Conservation (phyloP, 441 rosid species). For the Breynia disticha region DNA sequence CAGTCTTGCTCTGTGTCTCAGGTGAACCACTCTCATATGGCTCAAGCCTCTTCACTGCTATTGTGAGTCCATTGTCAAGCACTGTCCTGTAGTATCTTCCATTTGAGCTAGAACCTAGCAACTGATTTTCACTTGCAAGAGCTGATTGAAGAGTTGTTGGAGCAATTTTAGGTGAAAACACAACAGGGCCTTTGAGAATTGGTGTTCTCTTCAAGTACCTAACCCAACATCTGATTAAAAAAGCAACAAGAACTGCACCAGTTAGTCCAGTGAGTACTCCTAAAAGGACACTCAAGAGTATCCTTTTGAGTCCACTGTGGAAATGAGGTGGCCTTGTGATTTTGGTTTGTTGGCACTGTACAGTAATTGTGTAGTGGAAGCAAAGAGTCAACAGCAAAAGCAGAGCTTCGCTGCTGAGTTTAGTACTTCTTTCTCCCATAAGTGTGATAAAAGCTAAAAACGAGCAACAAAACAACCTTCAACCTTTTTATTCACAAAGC, state of each 20-base stretch:
- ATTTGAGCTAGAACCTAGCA: slow-evolving; percentile 70
- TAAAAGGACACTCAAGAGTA: slow-evolving; percentile 46
- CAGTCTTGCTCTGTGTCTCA: slow-evolving; percentile 47
- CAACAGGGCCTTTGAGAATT: slow-evolving; percentile 84
- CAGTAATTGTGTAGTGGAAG: slow-evolving; percentile 18
- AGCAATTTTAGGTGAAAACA: slow-evolving; percentile 67
- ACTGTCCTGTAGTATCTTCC: slow-evolving; percentile 67
- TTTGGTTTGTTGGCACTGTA: slow-evolving; percentile 41
- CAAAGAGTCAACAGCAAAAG: slow-evolving; percentile 36
- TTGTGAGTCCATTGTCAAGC: slow-evolving; percentile 68
- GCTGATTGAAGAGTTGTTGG: slow-evolving; percentile 70
- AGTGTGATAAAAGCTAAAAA: not conserved
- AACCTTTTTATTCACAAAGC: not conserved
- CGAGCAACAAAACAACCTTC: not conserved
- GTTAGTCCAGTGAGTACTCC: slow-evolving; percentile 63
- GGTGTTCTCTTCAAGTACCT: slow-evolving; percentile 64
- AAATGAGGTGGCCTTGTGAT: slow-evolving; percentile 34
- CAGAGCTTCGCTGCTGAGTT: slow-evolving; percentile 10
- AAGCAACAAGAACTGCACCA: slow-evolving; percentile 52
- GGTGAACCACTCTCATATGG: slow-evolving; percentile 53
- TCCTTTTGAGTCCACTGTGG: slow-evolving; percentile 43
- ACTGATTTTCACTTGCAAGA: slow-evolving; percentile 49
- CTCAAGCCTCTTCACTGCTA: slow-evolving; percentile 74
- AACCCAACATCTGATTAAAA: slow-evolving; percentile 39
- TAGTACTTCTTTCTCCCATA: slow-evolving; percentile 35